phyloP scores from a whole-genome alignment of 352 stramenopile species.

The Globisporangium alternatum region DNA sequence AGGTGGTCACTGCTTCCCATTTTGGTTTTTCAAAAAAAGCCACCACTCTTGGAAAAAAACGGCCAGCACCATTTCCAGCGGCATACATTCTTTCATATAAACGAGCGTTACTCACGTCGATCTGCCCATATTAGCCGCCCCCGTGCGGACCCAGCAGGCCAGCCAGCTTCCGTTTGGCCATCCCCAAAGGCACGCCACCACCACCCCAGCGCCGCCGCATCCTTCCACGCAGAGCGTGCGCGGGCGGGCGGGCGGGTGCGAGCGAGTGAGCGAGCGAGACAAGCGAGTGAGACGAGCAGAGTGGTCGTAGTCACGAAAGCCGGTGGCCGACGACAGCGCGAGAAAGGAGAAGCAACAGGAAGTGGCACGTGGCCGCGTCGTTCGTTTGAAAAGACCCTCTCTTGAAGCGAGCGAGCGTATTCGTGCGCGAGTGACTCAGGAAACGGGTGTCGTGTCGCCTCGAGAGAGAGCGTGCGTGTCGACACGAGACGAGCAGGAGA shows the following conservation, averaged over 20 bases:
- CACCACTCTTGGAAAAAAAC: slow-evolving; percentile 1
- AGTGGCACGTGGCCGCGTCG: slow-evolving; percentile 5
- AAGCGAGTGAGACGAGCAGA: neutral
- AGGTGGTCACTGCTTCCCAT: neutral
- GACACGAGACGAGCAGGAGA: neutral
- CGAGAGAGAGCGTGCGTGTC: neutral
- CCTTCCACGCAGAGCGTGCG: slow-evolving; percentile 5
- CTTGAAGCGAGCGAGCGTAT: neutral
- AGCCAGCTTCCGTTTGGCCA: neutral
- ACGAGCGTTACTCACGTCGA: slow-evolving; percentile 4
- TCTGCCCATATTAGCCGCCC: neutral
- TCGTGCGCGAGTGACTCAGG: neutral
- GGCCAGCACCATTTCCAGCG: slow-evolving; percentile 2
- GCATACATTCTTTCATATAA: slow-evolving; percentile 15
- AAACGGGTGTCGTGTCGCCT: neutral
- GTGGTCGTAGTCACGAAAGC: neutral
- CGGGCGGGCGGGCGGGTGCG: neutral
- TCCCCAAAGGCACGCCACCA: neutral
- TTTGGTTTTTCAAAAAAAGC: slow-evolving; percentile 13
- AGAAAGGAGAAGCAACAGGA: neutral
- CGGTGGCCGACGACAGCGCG: neutral
- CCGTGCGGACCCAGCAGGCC: neutral
- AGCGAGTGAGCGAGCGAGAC: neutral
- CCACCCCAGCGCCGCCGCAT: neutral
- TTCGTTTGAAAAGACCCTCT: slow-evolving; percentile 3